Base-by-base conservation (phyloP, 495 filamentous ascomycete species). In the Podospora anserina region DNA sequence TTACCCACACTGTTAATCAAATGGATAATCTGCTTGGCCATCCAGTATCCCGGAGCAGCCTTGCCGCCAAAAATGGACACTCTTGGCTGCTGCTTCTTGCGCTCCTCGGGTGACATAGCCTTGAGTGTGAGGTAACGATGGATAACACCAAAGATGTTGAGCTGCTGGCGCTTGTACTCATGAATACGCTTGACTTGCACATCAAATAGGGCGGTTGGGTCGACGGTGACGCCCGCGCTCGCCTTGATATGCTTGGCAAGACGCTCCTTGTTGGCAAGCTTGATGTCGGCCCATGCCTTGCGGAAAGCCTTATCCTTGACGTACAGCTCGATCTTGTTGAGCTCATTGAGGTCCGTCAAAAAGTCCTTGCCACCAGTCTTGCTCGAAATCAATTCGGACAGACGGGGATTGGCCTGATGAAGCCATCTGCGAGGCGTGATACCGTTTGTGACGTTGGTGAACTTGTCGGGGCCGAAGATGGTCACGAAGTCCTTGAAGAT, bases 101-200 rank as follows among this genome's bases (percentile, higher is more conserved):
- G 87, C 76, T 97, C 90, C 75, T 92, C 92, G 1, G 92, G 81
- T 27, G 85, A 87, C 89, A 97, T 89, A 7, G 83, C 80, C 78
- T 99, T 99, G 75, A 99, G 89, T 26, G 84, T 88, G 18, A 99
- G 86, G 77, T 98, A 99, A 58, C 95, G 90, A 78, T 97, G 91
- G 73, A 99, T 98, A 68, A 97, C 92, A 63, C 95, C 95, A 72
- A 99, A 97, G 76, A 99, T 97, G 82, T 99, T 99, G 75, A 99
- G 88, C 77, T 99, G 95, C 81, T 99, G 95, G 63, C 95, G 91
- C 85, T 99, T 99, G 81, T 99, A 99, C 82, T 99, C 95, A 80
- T 99, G 95, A 76, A 99, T 99, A 70, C 95, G 91, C 84, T 99
- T 99, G 66, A 98, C 95, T 78, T 99, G 95, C 11, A 99, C 90